A percentile compares a stretch with the other conserved stretches of the same genome.
These are phyloP conservation scores for Camellia sinensis DNA, from an alignment of 148 eudicot species.

Conservation along the genomic window DNA sequence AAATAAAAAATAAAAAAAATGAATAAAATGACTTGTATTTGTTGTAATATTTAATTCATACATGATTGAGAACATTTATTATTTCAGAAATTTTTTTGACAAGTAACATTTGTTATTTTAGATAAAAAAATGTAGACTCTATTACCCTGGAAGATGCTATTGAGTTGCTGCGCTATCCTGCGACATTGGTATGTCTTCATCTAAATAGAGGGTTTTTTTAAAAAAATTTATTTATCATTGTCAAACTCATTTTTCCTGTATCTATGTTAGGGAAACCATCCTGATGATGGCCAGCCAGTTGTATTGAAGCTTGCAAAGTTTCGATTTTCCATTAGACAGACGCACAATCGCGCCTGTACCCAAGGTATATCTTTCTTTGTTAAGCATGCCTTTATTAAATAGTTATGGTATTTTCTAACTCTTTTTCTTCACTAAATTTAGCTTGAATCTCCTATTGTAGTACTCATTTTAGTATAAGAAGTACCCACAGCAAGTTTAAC, in stretches of 20 bases:
- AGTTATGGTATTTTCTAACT: neutral
- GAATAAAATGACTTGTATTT: no score
- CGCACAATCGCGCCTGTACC: conserved; percentile 63
- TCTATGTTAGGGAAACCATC: conserved; percentile 72
- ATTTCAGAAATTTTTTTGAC: no score
- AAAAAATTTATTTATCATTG: neutral
- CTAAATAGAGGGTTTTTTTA: conserved; percentile 2
- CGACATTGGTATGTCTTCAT: conserved; percentile 55
- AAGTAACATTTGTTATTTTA: conserved; percentile 17
- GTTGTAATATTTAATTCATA: neutral
- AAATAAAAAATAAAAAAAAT: no score
- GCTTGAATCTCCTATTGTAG: neutral
- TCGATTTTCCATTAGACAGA: conserved; percentile 71
- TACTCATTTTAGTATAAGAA: neutral
- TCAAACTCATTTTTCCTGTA: conserved; percentile 7
- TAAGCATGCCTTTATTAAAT: neutral
- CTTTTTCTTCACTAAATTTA: neutral
- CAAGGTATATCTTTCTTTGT: conserved; percentile 48
- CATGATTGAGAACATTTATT: neutral
- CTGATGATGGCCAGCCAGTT: conserved; percentile 63
- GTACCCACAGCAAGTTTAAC: no score
- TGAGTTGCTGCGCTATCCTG: conserved; percentile 71
- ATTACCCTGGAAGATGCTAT: conserved; percentile 72
- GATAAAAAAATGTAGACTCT: conserved; percentile 53
- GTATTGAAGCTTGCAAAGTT: conserved; percentile 52